Base-by-base conservation (phyloP, 1,284 basidiomycete genomes). In the Melanopsichium pennsylvanicum region DNA sequence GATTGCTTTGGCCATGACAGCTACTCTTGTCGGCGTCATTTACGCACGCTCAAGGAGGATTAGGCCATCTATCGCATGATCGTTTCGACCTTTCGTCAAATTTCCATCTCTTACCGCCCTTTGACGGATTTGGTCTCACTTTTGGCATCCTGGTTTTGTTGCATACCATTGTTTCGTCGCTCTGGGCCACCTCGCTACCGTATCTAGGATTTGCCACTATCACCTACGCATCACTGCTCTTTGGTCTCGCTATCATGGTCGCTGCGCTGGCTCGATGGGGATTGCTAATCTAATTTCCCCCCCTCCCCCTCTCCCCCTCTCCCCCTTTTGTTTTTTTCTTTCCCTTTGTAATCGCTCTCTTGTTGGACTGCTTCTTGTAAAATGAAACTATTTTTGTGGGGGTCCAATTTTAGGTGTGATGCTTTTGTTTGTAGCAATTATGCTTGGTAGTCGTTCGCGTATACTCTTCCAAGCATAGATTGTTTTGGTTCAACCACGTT, bases 231-330 rank as follows among this genome's bases (percentile, higher is more conserved):
- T 70, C 70, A 19, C 44, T 79, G 41, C 50, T 79, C 15, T 67
- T 75, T 22, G 77, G 75, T 15, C 52, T 78, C 5, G 68, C 59
- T 8, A 70, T 79, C 23, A 49, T 75, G 38, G 57, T 70, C 2
- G 72, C 58, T 4, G 75, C 62, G 12, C 41, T 75, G 26, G 77
- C 71, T 21, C 40, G 72, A 25, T 79, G 77, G 77, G 70, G 75
- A 2, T 54, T 72, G 37, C 36, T 76, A 7, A 69, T 74, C 2
- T 73, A 45, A 21, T 16, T 39, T n/a, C n/a, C 18, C n/a, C n/a
- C n/a, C n/a, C n/a, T n/a, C n/a, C n/a, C n/a, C n/a, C n/a, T n/a
- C n/a, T n/a, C n/a, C n/a, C n/a, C n/a, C n/a, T n/a, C n/a, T n/a
- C n/a, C n/a, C n/a, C n/a, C n/a, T n/a, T n/a, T n/a, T n/a, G n/a